Percentiles rank a stretch among this genome's conserved stretches.
phyloP scores from a whole-genome alignment of 345 rosid species.

The Mercurialis annua region DNA sequence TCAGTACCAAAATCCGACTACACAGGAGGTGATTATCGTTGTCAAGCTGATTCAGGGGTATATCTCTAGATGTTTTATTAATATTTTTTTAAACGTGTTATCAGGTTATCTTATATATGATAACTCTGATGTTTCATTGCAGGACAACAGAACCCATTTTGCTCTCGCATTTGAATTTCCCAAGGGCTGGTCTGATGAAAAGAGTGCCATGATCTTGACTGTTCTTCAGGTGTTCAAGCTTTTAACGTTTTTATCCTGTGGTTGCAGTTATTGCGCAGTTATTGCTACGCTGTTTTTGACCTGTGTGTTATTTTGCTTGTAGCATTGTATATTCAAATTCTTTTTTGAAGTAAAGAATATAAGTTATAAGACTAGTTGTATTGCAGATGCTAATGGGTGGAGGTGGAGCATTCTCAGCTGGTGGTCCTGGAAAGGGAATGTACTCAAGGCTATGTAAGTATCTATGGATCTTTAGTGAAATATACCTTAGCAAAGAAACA shows the following conservation, averaged over 20 bases:
- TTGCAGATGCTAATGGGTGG: slow-evolving; percentile 91
- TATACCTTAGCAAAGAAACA: background rate
- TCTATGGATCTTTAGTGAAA: background rate
- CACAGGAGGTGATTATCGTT: slow-evolving; percentile 84
- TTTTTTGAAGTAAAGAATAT: background rate
- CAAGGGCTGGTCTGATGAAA: slow-evolving; percentile 71
- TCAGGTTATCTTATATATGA: background rate
- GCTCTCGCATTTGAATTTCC: slow-evolving; percentile 92
- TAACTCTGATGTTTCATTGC: background rate
- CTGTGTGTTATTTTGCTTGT: background rate
- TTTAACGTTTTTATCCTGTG: background rate
- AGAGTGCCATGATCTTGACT: slow-evolving; percentile 66
- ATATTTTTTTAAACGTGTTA: background rate
- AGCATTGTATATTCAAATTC: background rate
- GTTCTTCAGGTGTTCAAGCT: slow-evolving; percentile 73
- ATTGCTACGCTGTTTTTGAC: background rate
- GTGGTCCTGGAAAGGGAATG: slow-evolving; percentile 99
- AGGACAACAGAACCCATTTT: slow-evolving; percentile 56
- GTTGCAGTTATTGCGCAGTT: background rate
- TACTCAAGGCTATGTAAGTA: slow-evolving; percentile 86
- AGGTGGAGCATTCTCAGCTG: slow-evolving; percentile 94
- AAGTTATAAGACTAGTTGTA: background rate
- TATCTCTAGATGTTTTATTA: background rate
- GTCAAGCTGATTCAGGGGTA: slow-evolving; percentile 80
- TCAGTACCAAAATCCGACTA: slow-evolving; percentile 68